phyloP scores from a whole-genome alignment of 805 yeast genomes.

The Naumovozyma dairenensis region DNA sequence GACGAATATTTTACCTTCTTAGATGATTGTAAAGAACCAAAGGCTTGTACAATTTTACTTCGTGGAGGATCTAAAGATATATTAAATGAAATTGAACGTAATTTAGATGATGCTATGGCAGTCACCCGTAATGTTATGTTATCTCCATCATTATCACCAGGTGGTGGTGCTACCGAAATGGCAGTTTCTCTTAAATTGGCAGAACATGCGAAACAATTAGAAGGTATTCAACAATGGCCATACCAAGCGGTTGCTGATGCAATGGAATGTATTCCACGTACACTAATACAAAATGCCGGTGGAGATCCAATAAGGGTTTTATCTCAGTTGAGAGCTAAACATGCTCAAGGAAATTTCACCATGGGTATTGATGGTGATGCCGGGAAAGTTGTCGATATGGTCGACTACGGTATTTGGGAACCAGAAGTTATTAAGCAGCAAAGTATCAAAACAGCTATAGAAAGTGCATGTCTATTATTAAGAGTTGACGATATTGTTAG shows the following conservation, averaged over 20 bases:
- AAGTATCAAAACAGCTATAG: conserved; percentile 94
- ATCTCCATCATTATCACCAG: conserved; percentile 92
- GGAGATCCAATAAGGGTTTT: conserved; percentile 87
- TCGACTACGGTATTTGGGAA: conserved; percentile 95
- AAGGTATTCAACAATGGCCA: conserved; percentile 97
- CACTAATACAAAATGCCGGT: conserved; percentile 94
- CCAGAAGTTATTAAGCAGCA: conserved; percentile 97
- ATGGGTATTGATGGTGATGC: conserved; percentile 91
- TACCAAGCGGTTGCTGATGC: conserved; percentile 98
- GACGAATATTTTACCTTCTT: conserved; percentile 92
- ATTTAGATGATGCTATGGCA: conserved; percentile 96
- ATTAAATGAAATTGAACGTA: conserved; percentile 90
- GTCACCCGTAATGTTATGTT: conserved; percentile 91
- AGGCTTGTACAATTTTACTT: conserved; percentile 85
- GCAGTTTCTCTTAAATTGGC: conserved; percentile 83
- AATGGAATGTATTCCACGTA: conserved; percentile 95
- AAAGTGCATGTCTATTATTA: conserved; percentile 86
- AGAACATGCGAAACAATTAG: conserved; percentile 83
- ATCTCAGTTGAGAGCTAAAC: conserved; percentile 90
- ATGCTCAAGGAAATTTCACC: conserved; percentile 78
- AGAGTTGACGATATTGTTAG: conserved; percentile 97
- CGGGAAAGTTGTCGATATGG: conserved; percentile 94
- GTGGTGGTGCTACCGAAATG: conserved; percentile 99
- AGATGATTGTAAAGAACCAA: conserved; percentile 71
- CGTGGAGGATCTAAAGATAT: conserved; percentile 98